Conservation (phyloP, 495 filamentous ascomycete genomes). For the Aspergillus sclerotiicarbonarius region DNA sequence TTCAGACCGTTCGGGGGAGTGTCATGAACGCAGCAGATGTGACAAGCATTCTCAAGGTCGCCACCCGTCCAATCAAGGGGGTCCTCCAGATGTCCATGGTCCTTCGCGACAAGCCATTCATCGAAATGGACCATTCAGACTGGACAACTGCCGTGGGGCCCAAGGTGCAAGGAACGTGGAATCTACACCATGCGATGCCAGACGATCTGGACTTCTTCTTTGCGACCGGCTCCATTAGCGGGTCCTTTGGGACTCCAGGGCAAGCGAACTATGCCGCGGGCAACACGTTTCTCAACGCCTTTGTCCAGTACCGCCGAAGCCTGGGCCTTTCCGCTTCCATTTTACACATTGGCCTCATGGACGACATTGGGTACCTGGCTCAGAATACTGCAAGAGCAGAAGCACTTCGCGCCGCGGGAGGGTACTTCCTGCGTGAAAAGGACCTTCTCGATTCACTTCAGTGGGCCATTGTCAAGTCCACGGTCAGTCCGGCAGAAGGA, state of each 20-base stretch:
- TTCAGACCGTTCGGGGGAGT: conserved; percentile 17
- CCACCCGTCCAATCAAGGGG: conserved; percentile 18
- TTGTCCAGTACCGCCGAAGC: conserved; percentile 18
- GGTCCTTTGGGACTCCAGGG: conserved; percentile 18
- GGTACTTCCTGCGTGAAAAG: no score
- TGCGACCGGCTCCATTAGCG: conserved; percentile 29
- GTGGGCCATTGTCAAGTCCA: no score
- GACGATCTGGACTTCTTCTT: conserved; percentile 44
- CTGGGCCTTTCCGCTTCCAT: conserved; percentile 15
- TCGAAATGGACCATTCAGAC: conserved; percentile 40
- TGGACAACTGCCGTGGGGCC: conserved; percentile 32
- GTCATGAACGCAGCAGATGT: conserved; percentile 8
- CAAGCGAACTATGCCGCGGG: conserved; percentile 30
- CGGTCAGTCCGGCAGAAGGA: no score
- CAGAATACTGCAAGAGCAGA: not conserved
- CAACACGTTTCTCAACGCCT: conserved; percentile 27
- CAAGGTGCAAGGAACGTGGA: conserved; percentile 43
- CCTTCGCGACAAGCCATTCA: conserved; percentile 18
- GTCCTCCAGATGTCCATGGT: conserved; percentile 39
- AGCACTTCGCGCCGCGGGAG: no score
- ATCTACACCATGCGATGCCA: no score
- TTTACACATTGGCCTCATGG: conserved; percentile 39
- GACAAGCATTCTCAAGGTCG: not conserved
- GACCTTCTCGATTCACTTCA: no score
- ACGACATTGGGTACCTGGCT: conserved; percentile 32